These are phyloP conservation scores for Amesomyces nigricolor DNA, from an alignment of 2,329 filamentous ascomycete genomes.

Conservation along the genomic window DNA sequence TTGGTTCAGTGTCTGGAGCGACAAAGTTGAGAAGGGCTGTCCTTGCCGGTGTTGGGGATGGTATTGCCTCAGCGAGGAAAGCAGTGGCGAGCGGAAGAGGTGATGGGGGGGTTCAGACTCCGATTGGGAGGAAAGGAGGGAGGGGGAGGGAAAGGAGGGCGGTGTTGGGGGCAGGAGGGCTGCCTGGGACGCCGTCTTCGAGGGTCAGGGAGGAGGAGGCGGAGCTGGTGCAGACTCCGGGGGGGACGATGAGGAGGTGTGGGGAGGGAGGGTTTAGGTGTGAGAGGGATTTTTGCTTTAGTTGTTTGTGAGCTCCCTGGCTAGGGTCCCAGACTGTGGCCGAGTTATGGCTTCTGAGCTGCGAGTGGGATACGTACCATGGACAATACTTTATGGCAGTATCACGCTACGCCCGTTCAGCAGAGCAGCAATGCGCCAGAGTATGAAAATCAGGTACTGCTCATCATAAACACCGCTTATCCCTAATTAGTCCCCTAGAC, in stretches of 20 bases:
- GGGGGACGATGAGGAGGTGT: conserved; percentile 46
- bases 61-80: neutral
- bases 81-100: neutral
- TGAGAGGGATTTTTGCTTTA: conserved; percentile 55
- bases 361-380: too few species aligned
- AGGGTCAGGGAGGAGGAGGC: neutral
- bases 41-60: neutral
- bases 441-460: too few species aligned
- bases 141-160: neutral
- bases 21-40: neutral
- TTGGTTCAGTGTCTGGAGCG: neutral
- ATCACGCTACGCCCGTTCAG: too few species aligned
- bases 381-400: too few species aligned
- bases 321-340: neutral
- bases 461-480: too few species aligned
- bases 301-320: conserved; percentile 38
- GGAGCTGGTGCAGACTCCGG: conserved; percentile 40
- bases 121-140: neutral
- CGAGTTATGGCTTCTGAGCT: too few species aligned
- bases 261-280: conserved; percentile 52
- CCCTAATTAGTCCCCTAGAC: too few species aligned
- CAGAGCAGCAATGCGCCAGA: too few species aligned
- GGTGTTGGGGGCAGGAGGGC: neutral
- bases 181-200: neutral
- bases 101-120: neutral